phyloP scores from a whole-genome alignment of 768 basidiomycete species.

The Leccinum boreale region DNA sequence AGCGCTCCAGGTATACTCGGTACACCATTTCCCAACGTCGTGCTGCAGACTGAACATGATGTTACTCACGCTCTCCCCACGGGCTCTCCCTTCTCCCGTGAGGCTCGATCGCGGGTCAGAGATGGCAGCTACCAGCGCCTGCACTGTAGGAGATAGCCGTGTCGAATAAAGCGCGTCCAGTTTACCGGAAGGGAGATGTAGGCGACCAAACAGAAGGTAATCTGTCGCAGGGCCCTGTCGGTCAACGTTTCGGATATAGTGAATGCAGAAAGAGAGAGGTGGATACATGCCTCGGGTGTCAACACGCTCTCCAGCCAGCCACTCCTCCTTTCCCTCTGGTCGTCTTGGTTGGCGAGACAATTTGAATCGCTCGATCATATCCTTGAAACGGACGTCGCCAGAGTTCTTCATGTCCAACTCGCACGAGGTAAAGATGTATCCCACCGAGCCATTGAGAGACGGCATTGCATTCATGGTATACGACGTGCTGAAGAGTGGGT shows the following conservation, averaged over 20 bases:
- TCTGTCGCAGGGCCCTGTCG: slow-evolving; percentile 45
- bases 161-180: slow-evolving; percentile 89
- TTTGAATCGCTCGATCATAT: slow-evolving; percentile 86
- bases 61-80: slow-evolving; percentile 55
- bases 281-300: slow-evolving; percentile 64
- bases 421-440: slow-evolving; percentile 91
- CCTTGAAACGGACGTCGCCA: slow-evolving; percentile 74
- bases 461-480: slow-evolving; percentile 94
- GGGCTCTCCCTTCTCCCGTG: slow-evolving; percentile 38
- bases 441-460: slow-evolving; percentile 86
- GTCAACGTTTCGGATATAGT: slow-evolving; percentile 20
- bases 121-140: slow-evolving; percentile 81
- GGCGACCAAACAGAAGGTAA: slow-evolving; percentile 89
- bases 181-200: slow-evolving; percentile 85
- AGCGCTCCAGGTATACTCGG: slow-evolving; percentile 92
- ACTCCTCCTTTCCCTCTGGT: slow-evolving; percentile 79
- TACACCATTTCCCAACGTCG: slow-evolving; percentile 88
- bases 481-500: slow-evolving; percentile 82
- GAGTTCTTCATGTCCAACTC: slow-evolving; percentile 70
- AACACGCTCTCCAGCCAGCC: slow-evolving; percentile 75
- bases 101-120: slow-evolving; percentile 66
- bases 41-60: slow-evolving; percentile 86
- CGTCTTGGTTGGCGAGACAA: slow-evolving; percentile 77
- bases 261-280: not conserved
- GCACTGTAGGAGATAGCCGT: slow-evolving; percentile 72